phyloP scores from a whole-genome alignment of 2,329 filamentous ascomycete species.

The Aspergillus costaricaensis region DNA sequence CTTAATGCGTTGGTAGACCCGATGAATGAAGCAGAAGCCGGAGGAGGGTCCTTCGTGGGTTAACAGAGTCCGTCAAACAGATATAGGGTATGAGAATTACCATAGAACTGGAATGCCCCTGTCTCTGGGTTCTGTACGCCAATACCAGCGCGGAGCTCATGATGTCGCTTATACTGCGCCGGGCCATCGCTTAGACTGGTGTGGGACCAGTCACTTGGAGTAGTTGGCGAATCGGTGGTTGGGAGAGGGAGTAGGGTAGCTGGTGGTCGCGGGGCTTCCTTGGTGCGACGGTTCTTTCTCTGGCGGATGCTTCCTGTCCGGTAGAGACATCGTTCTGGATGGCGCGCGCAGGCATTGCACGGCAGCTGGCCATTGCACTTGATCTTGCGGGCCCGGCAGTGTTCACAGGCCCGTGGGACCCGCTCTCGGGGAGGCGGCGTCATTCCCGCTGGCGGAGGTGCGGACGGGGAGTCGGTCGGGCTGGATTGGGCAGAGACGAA shows the following conservation, averaged over 20 bases:
- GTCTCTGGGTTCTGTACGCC: slow-evolving; percentile 16
- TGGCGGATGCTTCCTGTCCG: slow-evolving; percentile 15
- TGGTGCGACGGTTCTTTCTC: slow-evolving; percentile 10
- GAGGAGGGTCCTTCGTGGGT: slow-evolving; percentile 19
- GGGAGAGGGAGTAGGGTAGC: slow-evolving; percentile 13
- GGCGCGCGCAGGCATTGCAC: slow-evolving; percentile 13
- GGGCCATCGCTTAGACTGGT: slow-evolving; percentile 12
- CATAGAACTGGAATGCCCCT: slow-evolving; percentile 21
- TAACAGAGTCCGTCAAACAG: neutral
- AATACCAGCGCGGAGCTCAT: slow-evolving; percentile 19
- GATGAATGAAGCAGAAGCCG: slow-evolving; percentile 18
- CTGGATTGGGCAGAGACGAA: neutral
- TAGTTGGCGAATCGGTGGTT: slow-evolving; percentile 4
- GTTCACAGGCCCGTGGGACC: slow-evolving; percentile 17
- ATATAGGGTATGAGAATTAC: neutral
- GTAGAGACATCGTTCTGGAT: slow-evolving; percentile 12
- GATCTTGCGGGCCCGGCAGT: slow-evolving; percentile 18
- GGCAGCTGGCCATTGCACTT: slow-evolving; percentile 18
- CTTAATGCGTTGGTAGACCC: slow-evolving; percentile 19
- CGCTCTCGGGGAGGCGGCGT: slow-evolving; percentile 9
- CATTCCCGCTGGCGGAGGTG: neutral
- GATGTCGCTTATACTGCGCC: slow-evolving; percentile 17
- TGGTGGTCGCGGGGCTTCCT: slow-evolving; percentile 6
- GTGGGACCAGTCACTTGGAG: neutral
- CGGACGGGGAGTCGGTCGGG: neutral